Conservation (phyloP, 2,329 filamentous ascomycete species). For the Ophiostoma australiae region DNA sequence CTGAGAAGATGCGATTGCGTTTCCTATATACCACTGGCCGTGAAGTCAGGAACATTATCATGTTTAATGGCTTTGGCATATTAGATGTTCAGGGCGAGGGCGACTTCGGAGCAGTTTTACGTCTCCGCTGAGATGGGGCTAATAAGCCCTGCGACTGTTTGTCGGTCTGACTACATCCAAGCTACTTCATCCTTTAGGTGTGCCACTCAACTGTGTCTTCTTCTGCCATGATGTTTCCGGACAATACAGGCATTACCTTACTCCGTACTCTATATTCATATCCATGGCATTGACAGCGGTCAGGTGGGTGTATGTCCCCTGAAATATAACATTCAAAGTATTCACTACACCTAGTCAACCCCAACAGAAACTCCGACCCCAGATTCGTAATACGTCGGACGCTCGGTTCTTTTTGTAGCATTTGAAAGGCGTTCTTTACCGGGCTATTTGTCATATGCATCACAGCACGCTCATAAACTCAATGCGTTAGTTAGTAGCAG, state of each 20-base stretch:
- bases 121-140: background rate
- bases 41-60: background rate
- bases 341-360: background rate
- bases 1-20: background rate
- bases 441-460: background rate
- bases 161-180: background rate
- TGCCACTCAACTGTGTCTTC: background rate
- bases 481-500: background rate
- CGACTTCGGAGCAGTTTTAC: background rate
- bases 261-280: background rate
- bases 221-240: background rate
- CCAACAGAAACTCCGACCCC: conserved; percentile 19
- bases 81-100: background rate
- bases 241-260: background rate
- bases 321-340: background rate
- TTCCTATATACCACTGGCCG: background rate
- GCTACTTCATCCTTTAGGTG: background rate
- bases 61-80: background rate
- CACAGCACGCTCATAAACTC: background rate
- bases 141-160: background rate
- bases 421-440: background rate
- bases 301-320: background rate
- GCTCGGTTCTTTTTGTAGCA: background rate
- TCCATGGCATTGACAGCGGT: background rate
- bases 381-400: conserved; percentile 22